phyloP scores from a whole-genome alignment of 2,329 filamentous ascomycete genomes.

The Aspergillus unguis region DNA sequence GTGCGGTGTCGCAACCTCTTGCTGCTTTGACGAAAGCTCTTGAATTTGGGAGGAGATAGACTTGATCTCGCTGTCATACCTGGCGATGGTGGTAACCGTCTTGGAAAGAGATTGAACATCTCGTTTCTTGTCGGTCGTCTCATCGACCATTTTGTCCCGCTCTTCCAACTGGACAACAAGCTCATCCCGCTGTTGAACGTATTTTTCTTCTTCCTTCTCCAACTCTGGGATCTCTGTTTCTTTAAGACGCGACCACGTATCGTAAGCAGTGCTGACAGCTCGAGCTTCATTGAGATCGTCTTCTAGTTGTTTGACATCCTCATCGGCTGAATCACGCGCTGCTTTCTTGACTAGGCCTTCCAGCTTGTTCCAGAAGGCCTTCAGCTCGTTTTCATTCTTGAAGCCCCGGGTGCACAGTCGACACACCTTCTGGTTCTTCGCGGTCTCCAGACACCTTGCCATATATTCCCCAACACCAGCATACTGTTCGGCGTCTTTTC shows the following conservation, averaged over 20 bases:
- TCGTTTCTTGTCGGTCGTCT: slow-evolving; percentile 61
- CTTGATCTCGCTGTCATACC: slow-evolving; percentile 67
- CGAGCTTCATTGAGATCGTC: slow-evolving; percentile 61
- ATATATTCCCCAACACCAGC: slow-evolving; percentile 71
- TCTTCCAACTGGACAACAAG: slow-evolving; percentile 63
- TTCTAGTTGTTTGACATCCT: slow-evolving; percentile 61
- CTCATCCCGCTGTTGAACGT: slow-evolving; percentile 60
- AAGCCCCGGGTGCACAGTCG: slow-evolving; percentile 72
- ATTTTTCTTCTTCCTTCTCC: slow-evolving; percentile 59
- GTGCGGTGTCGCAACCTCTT: slow-evolving; percentile 61
- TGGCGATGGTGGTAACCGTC: slow-evolving; percentile 71
- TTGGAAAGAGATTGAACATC: slow-evolving; percentile 74
- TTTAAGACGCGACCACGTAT: slow-evolving; percentile 68
- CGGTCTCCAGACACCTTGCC: slow-evolving; percentile 61
- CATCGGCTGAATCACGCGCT: slow-evolving; percentile 56
- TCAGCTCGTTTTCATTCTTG: slow-evolving; percentile 56
- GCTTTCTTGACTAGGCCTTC: slow-evolving; percentile 52
- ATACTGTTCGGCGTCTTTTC: slow-evolving; percentile 65
- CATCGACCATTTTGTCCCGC: slow-evolving; percentile 63
- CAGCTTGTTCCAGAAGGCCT: slow-evolving; percentile 63
- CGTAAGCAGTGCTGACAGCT: slow-evolving; percentile 64
- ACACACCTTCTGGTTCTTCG: slow-evolving; percentile 69
- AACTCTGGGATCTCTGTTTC: slow-evolving; percentile 67
- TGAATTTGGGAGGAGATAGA: slow-evolving; percentile 71
- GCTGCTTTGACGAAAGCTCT: slow-evolving; percentile 71